Evolutionary conservation across 2,329 filamentous ascomycete species (phyloP).

Genomic region (Trichoderma asperellum): DNA sequence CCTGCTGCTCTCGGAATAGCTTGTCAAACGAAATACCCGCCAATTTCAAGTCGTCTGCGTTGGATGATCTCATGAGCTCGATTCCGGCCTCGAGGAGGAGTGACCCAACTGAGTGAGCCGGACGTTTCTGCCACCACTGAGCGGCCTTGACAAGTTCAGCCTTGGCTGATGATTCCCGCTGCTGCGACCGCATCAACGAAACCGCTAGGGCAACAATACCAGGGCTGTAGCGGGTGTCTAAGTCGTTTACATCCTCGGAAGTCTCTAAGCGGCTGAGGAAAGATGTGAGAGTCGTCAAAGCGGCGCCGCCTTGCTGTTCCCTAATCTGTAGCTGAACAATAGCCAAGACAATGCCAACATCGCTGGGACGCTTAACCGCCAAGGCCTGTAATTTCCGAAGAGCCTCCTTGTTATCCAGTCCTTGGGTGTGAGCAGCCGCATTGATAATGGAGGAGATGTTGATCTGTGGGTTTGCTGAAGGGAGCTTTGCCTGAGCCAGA

Average conservation of each 20-base stretch:
- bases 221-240: slow-evolving; percentile 78
- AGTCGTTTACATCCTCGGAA: slow-evolving; percentile 57
- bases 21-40: slow-evolving; percentile 80
- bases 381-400: slow-evolving; percentile 71
- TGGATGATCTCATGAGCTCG: slow-evolving; percentile 76
- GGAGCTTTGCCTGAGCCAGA: slow-evolving; percentile 39
- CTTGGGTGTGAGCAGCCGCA: slow-evolving; percentile 73
- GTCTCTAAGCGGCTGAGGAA: slow-evolving; percentile 75
- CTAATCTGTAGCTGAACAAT: slow-evolving; percentile 80
- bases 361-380: slow-evolving; percentile 73
- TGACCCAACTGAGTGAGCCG: slow-evolving; percentile 52
- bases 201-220: slow-evolving; percentile 81
- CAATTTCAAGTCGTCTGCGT: slow-evolving; percentile 66
- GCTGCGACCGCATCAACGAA: slow-evolving; percentile 76
- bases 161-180: slow-evolving; percentile 72
- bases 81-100: slow-evolving; percentile 82
- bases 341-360: slow-evolving; percentile 79
- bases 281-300: slow-evolving; percentile 73
- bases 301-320: slow-evolving; percentile 71
- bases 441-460: slow-evolving; percentile 56
- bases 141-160: slow-evolving; percentile 78
- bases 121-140: slow-evolving; percentile 74
- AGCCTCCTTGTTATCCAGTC: slow-evolving; percentile 65
- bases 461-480: slow-evolving; percentile 40
- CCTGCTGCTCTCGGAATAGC: slow-evolving; percentile 67